Conservation (phyloP, 768 basidiomycete species). For the Tulasnella calospora region DNA sequence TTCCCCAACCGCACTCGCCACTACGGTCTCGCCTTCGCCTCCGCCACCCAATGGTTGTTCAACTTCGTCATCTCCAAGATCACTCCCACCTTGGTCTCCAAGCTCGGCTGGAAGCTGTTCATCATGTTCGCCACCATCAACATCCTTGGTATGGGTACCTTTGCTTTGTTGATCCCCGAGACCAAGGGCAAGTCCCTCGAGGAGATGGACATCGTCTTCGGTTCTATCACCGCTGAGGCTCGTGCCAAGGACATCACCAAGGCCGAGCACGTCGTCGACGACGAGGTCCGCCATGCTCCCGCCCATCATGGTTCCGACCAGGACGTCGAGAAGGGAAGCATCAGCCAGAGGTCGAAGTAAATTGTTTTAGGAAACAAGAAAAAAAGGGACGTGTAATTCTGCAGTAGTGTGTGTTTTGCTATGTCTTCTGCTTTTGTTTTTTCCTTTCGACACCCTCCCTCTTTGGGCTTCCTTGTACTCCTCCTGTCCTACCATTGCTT, state of each 20-base stretch:
- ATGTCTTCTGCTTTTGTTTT: neutral
- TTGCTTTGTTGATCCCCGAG: slow-evolving; percentile 47
- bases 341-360: slow-evolving; percentile 11
- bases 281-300: neutral
- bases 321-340: slow-evolving; percentile 7
- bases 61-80: slow-evolving; percentile 71
- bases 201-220: slow-evolving; percentile 57
- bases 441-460: neutral
- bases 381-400: slow-evolving; percentile 1
- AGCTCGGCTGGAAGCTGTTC: slow-evolving; percentile 69
- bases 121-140: slow-evolving; percentile 73
- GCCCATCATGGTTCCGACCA: neutral
- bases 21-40: slow-evolving; percentile 70
- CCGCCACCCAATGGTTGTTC: slow-evolving; percentile 78
- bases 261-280: slow-evolving; percentile 24
- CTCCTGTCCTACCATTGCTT: neutral
- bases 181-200: slow-evolving; percentile 45
- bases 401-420: neutral
- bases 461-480: neutral
- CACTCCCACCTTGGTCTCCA: slow-evolving; percentile 57
- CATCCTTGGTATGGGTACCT: slow-evolving; percentile 61
- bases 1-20: slow-evolving; percentile 81
- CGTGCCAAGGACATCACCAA: slow-evolving; percentile 49
- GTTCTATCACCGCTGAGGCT: slow-evolving; percentile 51
- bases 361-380: neutral